Conservation (phyloP, 1,284 basidiomycete species). For the Lentinula novae-zelandiae region DNA sequence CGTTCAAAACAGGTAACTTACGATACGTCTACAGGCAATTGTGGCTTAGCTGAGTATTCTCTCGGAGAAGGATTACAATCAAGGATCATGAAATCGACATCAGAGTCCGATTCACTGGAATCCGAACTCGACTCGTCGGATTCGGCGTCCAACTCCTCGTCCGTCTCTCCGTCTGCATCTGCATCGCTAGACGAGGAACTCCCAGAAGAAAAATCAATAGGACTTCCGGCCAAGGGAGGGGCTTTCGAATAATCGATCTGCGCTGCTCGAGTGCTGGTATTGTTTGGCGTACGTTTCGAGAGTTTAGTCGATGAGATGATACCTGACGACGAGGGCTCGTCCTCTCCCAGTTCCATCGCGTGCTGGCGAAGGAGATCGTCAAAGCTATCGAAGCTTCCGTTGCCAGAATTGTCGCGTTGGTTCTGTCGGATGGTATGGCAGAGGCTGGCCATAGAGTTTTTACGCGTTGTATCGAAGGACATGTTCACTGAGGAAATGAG, state of each 20-base stretch:
- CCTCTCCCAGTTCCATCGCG: neutral
- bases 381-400: neutral
- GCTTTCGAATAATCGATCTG: neutral
- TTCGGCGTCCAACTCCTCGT: neutral
- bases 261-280: neutral
- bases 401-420: neutral
- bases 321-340: neutral
- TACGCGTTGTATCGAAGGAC: neutral
- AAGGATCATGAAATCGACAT: neutral
- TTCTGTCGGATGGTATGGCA: conserved; percentile 2
- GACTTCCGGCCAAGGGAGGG: neutral
- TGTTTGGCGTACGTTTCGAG: neutral
- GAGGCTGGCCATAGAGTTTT: conserved; percentile 1
- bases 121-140: neutral
- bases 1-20: neutral
- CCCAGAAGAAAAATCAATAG: neutral
- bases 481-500: neutral
- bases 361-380: neutral
- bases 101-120: neutral
- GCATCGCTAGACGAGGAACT: neutral
- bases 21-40: neutral
- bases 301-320: neutral
- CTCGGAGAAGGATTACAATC: neutral
- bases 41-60: neutral
- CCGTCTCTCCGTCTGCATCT: neutral